Conservation (phyloP, 78 protist genomes). For the Cyanophora paradoxa region DNA sequence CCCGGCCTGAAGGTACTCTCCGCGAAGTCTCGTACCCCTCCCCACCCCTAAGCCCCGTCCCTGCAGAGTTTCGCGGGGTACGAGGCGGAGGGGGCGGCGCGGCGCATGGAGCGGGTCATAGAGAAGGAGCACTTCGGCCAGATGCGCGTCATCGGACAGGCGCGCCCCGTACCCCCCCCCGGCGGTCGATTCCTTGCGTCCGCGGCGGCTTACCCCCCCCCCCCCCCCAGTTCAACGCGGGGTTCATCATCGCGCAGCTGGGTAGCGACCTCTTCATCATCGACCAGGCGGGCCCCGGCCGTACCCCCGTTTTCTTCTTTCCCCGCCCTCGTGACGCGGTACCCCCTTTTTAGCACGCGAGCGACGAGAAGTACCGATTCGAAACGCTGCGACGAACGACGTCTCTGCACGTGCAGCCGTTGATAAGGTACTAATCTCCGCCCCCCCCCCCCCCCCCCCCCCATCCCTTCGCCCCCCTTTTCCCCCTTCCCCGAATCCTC, state of each 20-base stretch:
- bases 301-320: background rate
- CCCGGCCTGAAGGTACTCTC: too few relatives aligned
- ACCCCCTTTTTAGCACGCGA: too few relatives aligned
- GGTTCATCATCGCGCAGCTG: background rate
- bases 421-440: too few relatives aligned
- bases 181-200: too few relatives aligned
- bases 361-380: constrained; percentile 89
- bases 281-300: too few relatives aligned
- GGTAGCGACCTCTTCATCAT: constrained; percentile 74
- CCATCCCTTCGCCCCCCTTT: background rate
- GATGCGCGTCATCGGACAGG: constrained; percentile 83
- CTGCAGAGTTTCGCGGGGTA: too few relatives aligned
- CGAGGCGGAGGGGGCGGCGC: too few relatives aligned
- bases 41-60: too few relatives aligned
- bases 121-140: constrained; percentile 43
- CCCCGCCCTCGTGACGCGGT: too few relatives aligned
- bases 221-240: constrained; percentile 17
- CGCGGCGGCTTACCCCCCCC: too few relatives aligned
- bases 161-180: background rate
- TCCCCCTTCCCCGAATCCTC: background rate
- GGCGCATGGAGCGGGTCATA: background rate
- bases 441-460: background rate
- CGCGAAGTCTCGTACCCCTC: too few relatives aligned
- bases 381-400: constrained; percentile 48
- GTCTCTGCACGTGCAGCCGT: constrained; percentile 13